Percentiles rank a stretch among this genome's conserved stretches.
These are phyloP conservation scores for Termitomyces sp. DNA, from an alignment of 768 basidiomycete species.

Conservation along the genomic window DNA sequence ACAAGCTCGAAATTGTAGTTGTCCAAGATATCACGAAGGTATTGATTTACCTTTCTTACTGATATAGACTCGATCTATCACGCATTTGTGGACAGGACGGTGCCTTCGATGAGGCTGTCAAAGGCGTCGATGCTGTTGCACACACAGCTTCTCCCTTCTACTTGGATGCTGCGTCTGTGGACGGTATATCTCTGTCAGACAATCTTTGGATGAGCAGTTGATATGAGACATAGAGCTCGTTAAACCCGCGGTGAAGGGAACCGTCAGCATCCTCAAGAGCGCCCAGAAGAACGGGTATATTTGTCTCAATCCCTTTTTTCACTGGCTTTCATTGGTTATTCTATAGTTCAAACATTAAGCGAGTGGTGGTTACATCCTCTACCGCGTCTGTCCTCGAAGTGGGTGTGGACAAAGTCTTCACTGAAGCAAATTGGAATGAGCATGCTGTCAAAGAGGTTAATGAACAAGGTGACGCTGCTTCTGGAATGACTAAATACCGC, in stretches of 20 bases:
- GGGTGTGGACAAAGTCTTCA: constrained; percentile 23
- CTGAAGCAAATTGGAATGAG: constrained; percentile 58
- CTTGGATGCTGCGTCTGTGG: constrained; percentile 32
- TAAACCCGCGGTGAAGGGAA: constrained; percentile 68
- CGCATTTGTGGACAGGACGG: constrained; percentile 31
- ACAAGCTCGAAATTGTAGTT: constrained; percentile 21
- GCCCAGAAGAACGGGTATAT: constrained; percentile 47
- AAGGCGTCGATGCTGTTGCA: constrained; percentile 57
- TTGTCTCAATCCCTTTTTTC: background rate
- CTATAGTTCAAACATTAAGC: constrained; percentile 30
- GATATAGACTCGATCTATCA: background rate
- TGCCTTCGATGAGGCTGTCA: constrained; percentile 68
- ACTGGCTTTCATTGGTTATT: background rate
- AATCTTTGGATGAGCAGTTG: background rate
- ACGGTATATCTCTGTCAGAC: constrained; percentile 5
- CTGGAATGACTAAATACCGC: constrained; percentile 37
- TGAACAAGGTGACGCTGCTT: constrained; percentile 41
- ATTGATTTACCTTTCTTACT: background rate
- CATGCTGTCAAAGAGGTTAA: constrained; percentile 39
- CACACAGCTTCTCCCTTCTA: constrained; percentile 61
- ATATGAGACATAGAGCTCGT: constrained; percentile 46
- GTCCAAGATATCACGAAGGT: constrained; percentile 22
- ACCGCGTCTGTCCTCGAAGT: constrained; percentile 36
- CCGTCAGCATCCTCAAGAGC: constrained; percentile 54
- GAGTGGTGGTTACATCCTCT: constrained; percentile 60